A percentile compares a stretch with the other conserved stretches of the same genome.
Conservation (phyloP, 768 basidiomycete genomes). For the Filobasidium floriforme region DNA sequence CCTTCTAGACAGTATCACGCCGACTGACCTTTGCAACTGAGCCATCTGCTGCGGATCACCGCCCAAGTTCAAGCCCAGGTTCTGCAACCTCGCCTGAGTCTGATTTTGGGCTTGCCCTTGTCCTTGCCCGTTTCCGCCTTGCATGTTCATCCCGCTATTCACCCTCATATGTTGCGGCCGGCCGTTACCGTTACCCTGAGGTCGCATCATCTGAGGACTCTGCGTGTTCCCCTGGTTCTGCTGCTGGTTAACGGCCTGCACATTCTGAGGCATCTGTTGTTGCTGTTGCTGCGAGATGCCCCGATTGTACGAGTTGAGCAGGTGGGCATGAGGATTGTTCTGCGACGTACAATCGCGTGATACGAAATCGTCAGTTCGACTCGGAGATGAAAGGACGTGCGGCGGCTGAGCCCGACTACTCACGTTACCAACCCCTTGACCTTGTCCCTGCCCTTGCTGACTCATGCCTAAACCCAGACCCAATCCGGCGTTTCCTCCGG, state of each 20-base stretch:
- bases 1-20: not conserved
- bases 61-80: not conserved
- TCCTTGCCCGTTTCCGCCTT: not conserved
- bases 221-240: not conserved
- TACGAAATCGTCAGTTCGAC: not conserved
- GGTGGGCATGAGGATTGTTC: not conserved
- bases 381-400: not conserved
- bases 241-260: not conserved
- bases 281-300: conserved; percentile 1
- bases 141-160: conserved; percentile 10
- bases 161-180: not conserved
- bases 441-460: not conserved
- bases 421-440: not conserved
- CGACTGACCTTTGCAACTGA: conserved; percentile 6
- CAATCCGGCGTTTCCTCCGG: not conserved
- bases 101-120: not conserved
- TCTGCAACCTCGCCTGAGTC: not conserved
- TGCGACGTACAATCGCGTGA: not conserved
- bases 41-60: conserved; percentile 9
- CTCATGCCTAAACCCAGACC: not conserved
- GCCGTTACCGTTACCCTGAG: not conserved
- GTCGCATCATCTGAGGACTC: not conserved
- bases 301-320: conserved; percentile 1
- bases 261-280: not conserved
- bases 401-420: not conserved